Evolutionary conservation across 2,329 filamentous ascomycete genomes (phyloP).

Genomic region (Fonsecaea pedrosoi): DNA sequence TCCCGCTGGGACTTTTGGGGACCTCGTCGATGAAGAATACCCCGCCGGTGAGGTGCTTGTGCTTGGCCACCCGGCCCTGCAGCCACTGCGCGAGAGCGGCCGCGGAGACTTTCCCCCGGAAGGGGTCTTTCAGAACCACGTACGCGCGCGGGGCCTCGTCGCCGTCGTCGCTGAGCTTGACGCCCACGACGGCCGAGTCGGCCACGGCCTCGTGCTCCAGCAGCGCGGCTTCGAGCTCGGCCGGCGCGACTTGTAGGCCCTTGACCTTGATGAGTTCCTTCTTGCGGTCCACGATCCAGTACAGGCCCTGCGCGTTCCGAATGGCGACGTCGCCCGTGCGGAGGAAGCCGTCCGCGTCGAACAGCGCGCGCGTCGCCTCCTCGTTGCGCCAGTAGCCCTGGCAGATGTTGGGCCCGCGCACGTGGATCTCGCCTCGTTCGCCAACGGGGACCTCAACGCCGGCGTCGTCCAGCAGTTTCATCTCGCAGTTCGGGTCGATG

Average conservation of each 20-base stretch:
- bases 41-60: constrained; percentile 56
- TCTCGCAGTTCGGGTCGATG: constrained; percentile 46
- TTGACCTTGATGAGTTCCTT: constrained; percentile 68
- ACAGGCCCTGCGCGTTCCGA: constrained; percentile 62
- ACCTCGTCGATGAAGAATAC: constrained; percentile 54
- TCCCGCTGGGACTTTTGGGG: constrained; percentile 55
- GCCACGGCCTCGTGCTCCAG: constrained; percentile 59
- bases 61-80: constrained; percentile 51
- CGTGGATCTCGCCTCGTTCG: constrained; percentile 68
- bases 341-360: constrained; percentile 72
- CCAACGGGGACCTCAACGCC: constrained; percentile 72
- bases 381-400: constrained; percentile 61
- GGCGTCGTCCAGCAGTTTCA: constrained; percentile 69
- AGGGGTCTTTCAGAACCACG: constrained; percentile 45
- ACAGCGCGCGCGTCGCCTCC: constrained; percentile 66
- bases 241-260: constrained; percentile 64
- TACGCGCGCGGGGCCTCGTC: constrained; percentile 27
- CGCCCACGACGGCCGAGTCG: constrained; percentile 63
- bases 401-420: constrained; percentile 60
- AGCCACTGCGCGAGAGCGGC: constrained; percentile 45
- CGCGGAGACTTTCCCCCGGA: constrained; percentile 47
- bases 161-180: constrained; percentile 39
- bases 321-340: constrained; percentile 84
- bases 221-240: constrained; percentile 62
- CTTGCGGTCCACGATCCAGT: constrained; percentile 57